Evolutionary conservation across 768 basidiomycete genomes (phyloP), one percentile per base, ranked within the genome.

Genomic region (Coprinellus micaceus): DNA sequence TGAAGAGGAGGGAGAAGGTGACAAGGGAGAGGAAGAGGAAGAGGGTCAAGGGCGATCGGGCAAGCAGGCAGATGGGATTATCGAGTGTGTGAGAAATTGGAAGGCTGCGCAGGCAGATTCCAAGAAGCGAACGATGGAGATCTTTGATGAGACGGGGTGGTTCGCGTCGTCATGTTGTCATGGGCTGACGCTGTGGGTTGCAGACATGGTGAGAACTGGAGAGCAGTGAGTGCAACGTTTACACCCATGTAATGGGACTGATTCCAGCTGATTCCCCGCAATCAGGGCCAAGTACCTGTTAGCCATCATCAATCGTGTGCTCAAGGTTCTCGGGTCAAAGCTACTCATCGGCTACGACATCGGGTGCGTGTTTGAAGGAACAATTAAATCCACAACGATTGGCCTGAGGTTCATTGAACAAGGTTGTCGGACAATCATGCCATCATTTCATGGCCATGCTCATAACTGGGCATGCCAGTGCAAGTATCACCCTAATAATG

Each of bases 121-220:
- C 1, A 59, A 58, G 0, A 51, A 56, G 21, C 40, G 59, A 4
- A 66, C 63, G 62, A 69, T 67, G 70, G 67, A 62, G 0, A 61
- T 71, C 0, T 73, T 71, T 59, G 66, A 69, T n/a, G 69, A 71
- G 58, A 67, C 69, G 0, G 68, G 71, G 1, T 48, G 69, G 2
- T 72, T 70, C 22, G 39, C 70, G 2, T 52, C 61, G 0, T 58
- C 66, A 0, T 73, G 71, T 56, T 55, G 60, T 0, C 71, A 72
- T 57, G 70, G 70, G 0, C 64, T 67, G 43, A 62, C 65, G 0
- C 52, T 70, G 0, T 43, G 63, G 7, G 43, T 68, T 0, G 61
- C 57, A 12, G 67, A 67, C 52, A 72, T 68, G 69, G 29, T 49
- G 25, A 25, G 26, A 6, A 13, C 68, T 66, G 53, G 36, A 37